Base-by-base conservation (phyloP, 306 rosid species). In the Rubus parviflorus region DNA sequence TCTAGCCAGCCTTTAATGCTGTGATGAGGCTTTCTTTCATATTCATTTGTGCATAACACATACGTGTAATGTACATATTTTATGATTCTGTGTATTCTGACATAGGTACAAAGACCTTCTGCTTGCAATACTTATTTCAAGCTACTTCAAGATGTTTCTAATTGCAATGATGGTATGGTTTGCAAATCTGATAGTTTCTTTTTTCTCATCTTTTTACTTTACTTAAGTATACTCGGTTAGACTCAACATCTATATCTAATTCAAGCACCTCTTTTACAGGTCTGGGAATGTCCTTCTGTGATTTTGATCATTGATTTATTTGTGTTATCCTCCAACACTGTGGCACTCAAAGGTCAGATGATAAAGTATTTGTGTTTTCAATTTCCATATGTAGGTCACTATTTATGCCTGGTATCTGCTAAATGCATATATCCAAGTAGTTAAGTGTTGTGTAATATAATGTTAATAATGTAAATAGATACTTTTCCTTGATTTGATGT, bases 221-320 rank as follows among this genome's bases (percentile, higher is more conserved):
- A 41, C 63, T 60, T 35, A 43, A 53, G 41, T 17, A 48, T 72
- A 64, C 22, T 15, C 60, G 25, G 56, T 80, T 79, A 35, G 69
- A 64, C 10, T 62, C 53, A 22, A 53, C 0, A 23, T 61, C n/a
- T 42, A 73, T 64, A 56, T 79, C 75, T 83, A 72, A 88, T 70
- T 66, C 23, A 61, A 51, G 60, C 52, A 15, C 54, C 72, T 49
- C 43, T 84, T 70, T 68, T 81, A 76, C 83, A 95, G 99, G 92
- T 90, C 30, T 92, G 99, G 99, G 96, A 92, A 80, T 95, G 88
- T 80, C 97, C 99, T 60, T 85, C 92, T 30, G 89, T 86, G 87
- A 86, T 88, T 81, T 84, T 86, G 86, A 89, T 95, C 69, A 83
- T 83, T 77, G 97, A 95, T 75, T 73, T 89, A 65, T 92, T 90